phyloP scores from a whole-genome alignment of 768 basidiomycete genomes.

The Xerocomellus dryophilus region DNA sequence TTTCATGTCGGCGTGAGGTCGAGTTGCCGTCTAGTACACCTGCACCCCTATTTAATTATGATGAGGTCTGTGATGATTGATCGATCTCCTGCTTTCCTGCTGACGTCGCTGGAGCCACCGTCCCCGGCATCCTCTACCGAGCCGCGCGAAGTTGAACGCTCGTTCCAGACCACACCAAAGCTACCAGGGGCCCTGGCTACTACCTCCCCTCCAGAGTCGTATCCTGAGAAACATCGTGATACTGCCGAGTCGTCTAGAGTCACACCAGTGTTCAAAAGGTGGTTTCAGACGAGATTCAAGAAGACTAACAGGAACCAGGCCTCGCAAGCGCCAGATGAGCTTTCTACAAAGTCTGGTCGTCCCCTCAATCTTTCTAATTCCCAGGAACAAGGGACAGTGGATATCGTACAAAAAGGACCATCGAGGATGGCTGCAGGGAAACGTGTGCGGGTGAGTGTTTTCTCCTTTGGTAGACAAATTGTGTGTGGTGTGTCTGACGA shows the following conservation, averaged over 20 bases:
- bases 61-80: background rate
- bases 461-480: no score
- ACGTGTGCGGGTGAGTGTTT: no score
- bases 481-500: no score
- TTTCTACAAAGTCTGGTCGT: background rate
- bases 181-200: no score
- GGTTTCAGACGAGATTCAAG: background rate
- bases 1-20: background rate
- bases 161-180: background rate
- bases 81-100: background rate
- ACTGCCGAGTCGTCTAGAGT: background rate
- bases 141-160: background rate
- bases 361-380: no score
- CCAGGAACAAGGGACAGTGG: no score
- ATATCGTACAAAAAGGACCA: no score
- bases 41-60: background rate
- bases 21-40: background rate
- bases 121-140: background rate
- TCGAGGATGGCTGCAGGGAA: no score
- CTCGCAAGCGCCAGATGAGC: background rate
- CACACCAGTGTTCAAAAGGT: background rate
- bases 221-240: no score
- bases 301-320: background rate
- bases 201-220: no score
- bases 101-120: background rate